These are phyloP conservation scores for Tulasnella sp. DNA, from an alignment of 768 basidiomycete genomes.

Conservation along the genomic window DNA sequence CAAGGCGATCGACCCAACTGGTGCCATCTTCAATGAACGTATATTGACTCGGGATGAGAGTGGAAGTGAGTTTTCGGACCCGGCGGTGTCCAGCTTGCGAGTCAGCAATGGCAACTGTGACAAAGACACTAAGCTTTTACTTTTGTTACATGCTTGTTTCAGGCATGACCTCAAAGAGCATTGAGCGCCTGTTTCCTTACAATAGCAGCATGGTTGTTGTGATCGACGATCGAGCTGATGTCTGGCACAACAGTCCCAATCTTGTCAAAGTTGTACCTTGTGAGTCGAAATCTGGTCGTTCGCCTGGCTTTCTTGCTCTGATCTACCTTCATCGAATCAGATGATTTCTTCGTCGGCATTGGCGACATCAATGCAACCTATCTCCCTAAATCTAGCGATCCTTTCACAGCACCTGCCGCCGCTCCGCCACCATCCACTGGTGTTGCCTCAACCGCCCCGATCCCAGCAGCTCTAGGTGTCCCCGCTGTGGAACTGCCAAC, in stretches of 20 bases:
- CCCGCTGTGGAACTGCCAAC: not conserved
- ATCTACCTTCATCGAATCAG: slow-evolving; percentile 40
- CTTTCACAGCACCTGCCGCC: slow-evolving; percentile 15
- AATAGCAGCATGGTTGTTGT: slow-evolving; percentile 99
- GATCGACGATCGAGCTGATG: slow-evolving; percentile 96
- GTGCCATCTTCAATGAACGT: slow-evolving; percentile 73
- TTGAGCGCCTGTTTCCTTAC: slow-evolving; percentile 87
- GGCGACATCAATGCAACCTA: slow-evolving; percentile 97
- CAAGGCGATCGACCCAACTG: slow-evolving; percentile 82
- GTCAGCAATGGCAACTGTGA: not conserved
- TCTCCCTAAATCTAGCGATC: slow-evolving; percentile 52
- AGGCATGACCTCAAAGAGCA: slow-evolving; percentile 86
- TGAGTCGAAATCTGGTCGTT: slow-evolving; percentile 32
- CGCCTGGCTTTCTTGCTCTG: not conserved
- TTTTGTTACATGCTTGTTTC: slow-evolving; percentile 1
- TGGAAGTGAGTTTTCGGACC: slow-evolving; percentile 55
- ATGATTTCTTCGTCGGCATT: slow-evolving; percentile 96
- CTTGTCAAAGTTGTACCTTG: slow-evolving; percentile 95
- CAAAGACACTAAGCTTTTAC: no score
- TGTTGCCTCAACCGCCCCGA: not conserved
- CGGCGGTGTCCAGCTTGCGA: not conserved
- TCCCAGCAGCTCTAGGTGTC: not conserved
- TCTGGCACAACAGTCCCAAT: slow-evolving; percentile 97
- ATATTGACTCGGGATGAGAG: slow-evolving; percentile 92
- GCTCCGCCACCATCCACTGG: slow-evolving; percentile 9